Percentiles rank a stretch among this genome's conserved stretches.
phyloP scores from a whole-genome alignment of 352 stramenopile genomes.

The Pythium grandisporangium region DNA sequence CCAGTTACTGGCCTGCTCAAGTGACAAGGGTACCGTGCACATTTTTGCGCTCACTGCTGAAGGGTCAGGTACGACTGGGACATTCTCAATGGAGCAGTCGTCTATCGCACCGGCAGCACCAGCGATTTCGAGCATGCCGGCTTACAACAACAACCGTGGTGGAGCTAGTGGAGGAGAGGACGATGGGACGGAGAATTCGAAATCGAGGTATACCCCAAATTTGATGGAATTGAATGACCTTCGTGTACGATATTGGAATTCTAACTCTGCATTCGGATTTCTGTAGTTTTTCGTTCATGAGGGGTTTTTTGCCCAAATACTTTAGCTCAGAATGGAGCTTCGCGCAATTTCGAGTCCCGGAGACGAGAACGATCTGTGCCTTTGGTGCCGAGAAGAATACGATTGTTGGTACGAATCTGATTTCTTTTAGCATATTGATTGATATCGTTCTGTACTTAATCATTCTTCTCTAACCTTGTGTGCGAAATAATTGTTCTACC shows the following conservation, averaged over 20 bases:
- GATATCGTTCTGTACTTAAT: no score
- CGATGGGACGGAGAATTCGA: constrained; percentile 82
- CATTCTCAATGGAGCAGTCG: constrained; percentile 42
- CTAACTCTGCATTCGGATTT: neutral
- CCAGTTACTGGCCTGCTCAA: constrained; percentile 92
- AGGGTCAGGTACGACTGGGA: constrained; percentile 39
- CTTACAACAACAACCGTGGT: constrained; percentile 31
- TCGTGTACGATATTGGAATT: no score
- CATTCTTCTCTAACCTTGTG: no score
- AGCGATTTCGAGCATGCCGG: constrained; percentile 23
- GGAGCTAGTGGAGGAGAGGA: constrained; percentile 53
- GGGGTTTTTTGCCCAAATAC: constrained; percentile 88
- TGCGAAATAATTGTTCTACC: no score
- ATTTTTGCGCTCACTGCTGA: constrained; percentile 88
- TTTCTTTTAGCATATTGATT: constrained; percentile 5
- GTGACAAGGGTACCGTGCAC: constrained; percentile 96
- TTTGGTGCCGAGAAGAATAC: constrained; percentile 91
- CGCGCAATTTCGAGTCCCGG: constrained; percentile 88
- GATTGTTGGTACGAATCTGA: constrained; percentile 59
- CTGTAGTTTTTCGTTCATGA: constrained; percentile 83
- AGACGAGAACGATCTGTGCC: constrained; percentile 88
- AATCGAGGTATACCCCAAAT: constrained; percentile 46
- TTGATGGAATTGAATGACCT: no score
- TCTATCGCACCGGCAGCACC: constrained; percentile 40
- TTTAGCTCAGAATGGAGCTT: constrained; percentile 93